Percentiles rank a stretch among this genome's conserved stretches.
Evolutionary conservation across 106 monocot species (phyloP).

Genomic region (Dioscorea zingiberensis): DNA sequence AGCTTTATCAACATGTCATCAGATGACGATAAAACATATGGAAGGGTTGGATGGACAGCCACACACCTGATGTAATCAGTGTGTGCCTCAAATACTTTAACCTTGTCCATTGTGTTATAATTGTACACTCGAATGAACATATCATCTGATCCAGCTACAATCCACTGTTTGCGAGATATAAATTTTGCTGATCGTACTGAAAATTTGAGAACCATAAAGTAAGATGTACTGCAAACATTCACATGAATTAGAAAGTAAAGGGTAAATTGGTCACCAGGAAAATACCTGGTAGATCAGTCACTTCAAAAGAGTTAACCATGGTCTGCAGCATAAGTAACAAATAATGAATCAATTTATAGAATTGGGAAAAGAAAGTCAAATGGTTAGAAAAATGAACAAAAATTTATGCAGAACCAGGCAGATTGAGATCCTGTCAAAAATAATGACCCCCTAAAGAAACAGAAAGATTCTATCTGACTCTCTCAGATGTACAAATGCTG

Average conservation of each 20-base stretch:
- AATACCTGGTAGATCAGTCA: constrained; percentile 88
- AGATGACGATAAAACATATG: constrained; percentile 92
- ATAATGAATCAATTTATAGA: too few species aligned
- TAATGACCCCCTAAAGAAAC: too few species aligned
- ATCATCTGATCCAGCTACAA: constrained; percentile 97
- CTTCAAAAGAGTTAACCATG: constrained; percentile 94
- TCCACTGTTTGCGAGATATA: constrained; percentile 92
- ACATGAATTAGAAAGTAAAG: background rate
- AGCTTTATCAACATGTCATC: constrained; percentile 99
- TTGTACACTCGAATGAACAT: constrained; percentile 99
- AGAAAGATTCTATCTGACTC: too few species aligned
- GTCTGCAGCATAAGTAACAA: constrained; percentile 40
- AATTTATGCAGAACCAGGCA: too few species aligned
- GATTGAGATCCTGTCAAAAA: too few species aligned
- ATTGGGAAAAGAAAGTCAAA: too few species aligned
- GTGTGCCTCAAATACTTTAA: constrained; percentile 96
- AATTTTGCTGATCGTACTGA: constrained; percentile 96
- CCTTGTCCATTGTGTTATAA: constrained; percentile 98
- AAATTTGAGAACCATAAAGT: constrained; percentile 6
- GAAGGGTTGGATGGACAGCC: constrained; percentile 94
- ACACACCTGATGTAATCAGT: constrained; percentile 99
- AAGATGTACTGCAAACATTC: background rate
- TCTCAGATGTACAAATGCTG: too few species aligned
- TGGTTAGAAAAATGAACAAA: too few species aligned
- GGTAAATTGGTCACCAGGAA: background rate